Evolutionary conservation across 768 basidiomycete species (phyloP).

Genomic region (Xerocomellus amylosporus): DNA sequence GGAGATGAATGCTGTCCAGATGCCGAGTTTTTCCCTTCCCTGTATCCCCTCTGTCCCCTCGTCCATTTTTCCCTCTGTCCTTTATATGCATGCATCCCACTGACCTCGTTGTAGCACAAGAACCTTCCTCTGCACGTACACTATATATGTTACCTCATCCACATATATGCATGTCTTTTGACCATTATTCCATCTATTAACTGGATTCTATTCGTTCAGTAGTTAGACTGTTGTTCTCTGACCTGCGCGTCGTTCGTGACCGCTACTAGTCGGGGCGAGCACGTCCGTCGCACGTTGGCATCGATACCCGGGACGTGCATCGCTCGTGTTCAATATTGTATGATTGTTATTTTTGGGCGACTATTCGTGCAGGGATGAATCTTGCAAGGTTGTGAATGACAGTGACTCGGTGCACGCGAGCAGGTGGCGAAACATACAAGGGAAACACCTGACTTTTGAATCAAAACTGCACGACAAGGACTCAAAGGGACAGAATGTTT

Average conservation of each 20-base stretch:
- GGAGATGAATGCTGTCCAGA: not conserved
- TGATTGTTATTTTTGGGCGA: not conserved
- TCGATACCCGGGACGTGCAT: not conserved
- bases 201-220: not conserved
- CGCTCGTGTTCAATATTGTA: not conserved
- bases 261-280: not conserved
- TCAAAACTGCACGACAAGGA: too few relatives aligned
- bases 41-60: not conserved
- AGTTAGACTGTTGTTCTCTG: not conserved
- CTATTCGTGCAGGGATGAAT: too few relatives aligned
- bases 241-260: not conserved
- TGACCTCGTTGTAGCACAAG: constrained; percentile 14
- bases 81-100: not conserved
- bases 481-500: too few relatives aligned
- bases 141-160: constrained; percentile 9
- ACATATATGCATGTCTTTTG: constrained; percentile 4
- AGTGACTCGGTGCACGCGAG: too few relatives aligned
- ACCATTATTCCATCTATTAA: not conserved
- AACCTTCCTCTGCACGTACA: constrained; percentile 5
- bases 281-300: not conserved
- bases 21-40: not conserved
- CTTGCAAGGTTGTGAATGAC: too few relatives aligned
- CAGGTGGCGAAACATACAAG: too few relatives aligned
- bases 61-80: not conserved
- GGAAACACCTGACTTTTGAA: too few relatives aligned